Evolutionary conservation across 1,284 basidiomycete species (phyloP).

Genomic region (Caloboletus firmus): DNA sequence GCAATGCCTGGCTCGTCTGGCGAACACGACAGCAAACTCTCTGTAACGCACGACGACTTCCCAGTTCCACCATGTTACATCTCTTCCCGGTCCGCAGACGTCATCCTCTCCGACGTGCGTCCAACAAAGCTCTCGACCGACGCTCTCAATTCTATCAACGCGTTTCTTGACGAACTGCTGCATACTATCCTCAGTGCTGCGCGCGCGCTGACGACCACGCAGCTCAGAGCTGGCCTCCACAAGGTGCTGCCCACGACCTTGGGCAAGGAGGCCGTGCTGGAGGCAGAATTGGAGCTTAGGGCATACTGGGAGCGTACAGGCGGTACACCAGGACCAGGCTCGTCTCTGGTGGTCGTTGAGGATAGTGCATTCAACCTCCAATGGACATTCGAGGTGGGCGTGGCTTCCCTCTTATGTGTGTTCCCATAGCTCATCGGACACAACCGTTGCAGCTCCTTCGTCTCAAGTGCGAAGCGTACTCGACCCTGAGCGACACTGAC

Average conservation of each 20-base stretch:
- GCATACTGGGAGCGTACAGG: conserved; percentile 78
- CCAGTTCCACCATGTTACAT: conserved; percentile 66
- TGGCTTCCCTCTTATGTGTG: not conserved
- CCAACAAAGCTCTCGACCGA: conserved; percentile 81
- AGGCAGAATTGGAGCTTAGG: conserved; percentile 87
- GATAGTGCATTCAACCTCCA: conserved; percentile 63
- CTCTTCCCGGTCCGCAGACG: conserved; percentile 78
- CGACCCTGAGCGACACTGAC: conserved; percentile 78
- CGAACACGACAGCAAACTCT: conserved; percentile 16
- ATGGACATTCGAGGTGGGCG: conserved; percentile 71
- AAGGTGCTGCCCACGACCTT: conserved; percentile 74
- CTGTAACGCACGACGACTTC: conserved; percentile 9
- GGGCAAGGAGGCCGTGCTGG: conserved; percentile 87
- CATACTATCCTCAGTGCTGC: conserved; percentile 70
- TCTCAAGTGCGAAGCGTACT: conserved; percentile 81
- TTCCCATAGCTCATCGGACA: conserved; percentile 6
- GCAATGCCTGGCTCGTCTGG: conserved; percentile 26
- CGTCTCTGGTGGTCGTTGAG: conserved; percentile 42
- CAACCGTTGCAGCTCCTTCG: conserved; percentile 57
- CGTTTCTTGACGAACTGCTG: conserved; percentile 86
- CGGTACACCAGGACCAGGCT: conserved; percentile 37
- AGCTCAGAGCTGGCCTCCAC: conserved; percentile 71
- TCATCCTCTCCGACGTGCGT: conserved; percentile 86
- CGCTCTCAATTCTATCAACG: conserved; percentile 77
- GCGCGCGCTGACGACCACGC: conserved; percentile 71